Evolutionary conservation across 139 green algal genomes (phyloP).

Genomic region (Monoraphidium neglectum): DNA sequence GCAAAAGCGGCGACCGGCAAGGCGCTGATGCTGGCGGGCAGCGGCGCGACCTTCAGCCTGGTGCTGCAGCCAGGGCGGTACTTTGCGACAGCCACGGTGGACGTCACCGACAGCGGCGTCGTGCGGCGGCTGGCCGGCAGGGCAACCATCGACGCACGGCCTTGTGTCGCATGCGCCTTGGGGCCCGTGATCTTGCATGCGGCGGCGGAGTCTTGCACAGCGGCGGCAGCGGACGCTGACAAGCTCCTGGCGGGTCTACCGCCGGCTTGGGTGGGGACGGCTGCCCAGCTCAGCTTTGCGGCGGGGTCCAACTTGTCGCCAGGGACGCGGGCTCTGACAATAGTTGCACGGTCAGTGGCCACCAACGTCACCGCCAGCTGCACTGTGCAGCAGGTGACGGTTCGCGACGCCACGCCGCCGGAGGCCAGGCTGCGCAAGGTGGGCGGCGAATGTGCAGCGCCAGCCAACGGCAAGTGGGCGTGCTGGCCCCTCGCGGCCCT

Average conservation of each 20-base stretch:
- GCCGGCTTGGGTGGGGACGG: neutral
- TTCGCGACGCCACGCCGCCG: neutral
- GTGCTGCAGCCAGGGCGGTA: conserved; percentile 11
- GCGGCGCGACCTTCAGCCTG: conserved; percentile 13
- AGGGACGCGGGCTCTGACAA: neutral
- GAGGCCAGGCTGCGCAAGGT: neutral
- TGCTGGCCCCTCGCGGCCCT: conserved; percentile 11
- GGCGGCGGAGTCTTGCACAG: neutral
- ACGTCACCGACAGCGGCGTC: neutral
- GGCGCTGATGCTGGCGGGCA: too few relatives aligned
- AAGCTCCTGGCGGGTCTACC: neutral
- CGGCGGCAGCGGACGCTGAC: neutral
- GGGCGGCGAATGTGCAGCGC: neutral
- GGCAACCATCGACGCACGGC: neutral
- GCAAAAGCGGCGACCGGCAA: too few relatives aligned
- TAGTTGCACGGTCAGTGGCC: neutral
- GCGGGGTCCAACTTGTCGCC: too few relatives aligned
- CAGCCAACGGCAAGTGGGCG: conserved; percentile 1
- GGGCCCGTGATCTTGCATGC: conserved; percentile 1
- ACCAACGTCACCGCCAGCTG: neutral
- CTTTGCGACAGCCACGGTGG: too few relatives aligned
- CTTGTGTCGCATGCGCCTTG: neutral
- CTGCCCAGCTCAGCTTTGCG: too few relatives aligned
- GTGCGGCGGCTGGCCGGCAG: neutral
- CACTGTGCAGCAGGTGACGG: neutral